Percentiles rank a stretch among this genome's conserved stretches.
Evolutionary conservation across 768 basidiomycete species (phyloP).

Genomic region (Hypholoma sublateritium): DNA sequence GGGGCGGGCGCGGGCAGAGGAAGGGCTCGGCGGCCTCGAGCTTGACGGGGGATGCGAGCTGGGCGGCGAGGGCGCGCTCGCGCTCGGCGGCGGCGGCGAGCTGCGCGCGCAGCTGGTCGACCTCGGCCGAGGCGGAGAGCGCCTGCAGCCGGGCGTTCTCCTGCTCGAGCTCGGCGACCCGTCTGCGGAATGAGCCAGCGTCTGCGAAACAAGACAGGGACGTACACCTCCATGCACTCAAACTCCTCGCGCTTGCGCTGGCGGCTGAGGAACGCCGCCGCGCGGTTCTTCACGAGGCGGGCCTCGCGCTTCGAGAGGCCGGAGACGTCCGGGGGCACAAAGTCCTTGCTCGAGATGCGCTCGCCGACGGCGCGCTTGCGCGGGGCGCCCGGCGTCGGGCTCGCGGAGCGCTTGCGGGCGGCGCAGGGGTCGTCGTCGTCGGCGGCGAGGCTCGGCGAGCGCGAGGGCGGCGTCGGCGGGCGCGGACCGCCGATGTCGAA

Average conservation of each 20-base stretch:
- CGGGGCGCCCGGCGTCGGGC: slow-evolving; percentile 35
- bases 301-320: slow-evolving; percentile 91
- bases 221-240: slow-evolving; percentile 87
- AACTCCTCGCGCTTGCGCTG: slow-evolving; percentile 93
- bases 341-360: slow-evolving; percentile 71
- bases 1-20: slow-evolving; percentile 44
- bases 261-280: slow-evolving; percentile 87
- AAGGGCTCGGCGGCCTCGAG: slow-evolving; percentile 57
- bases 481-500: slow-evolving; percentile 55
- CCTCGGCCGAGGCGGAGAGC: slow-evolving; percentile 53
- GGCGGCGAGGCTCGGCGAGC: slow-evolving; percentile 7
- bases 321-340: slow-evolving; percentile 84
- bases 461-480: slow-evolving; percentile 30
- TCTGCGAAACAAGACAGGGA: slow-evolving; percentile 21
- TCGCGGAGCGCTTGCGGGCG: slow-evolving; percentile 46
- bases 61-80: slow-evolving; percentile 63
- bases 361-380: slow-evolving; percentile 50
- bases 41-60: slow-evolving; percentile 58
- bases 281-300: slow-evolving; percentile 88
- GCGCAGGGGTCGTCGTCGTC: slow-evolving; percentile 10
- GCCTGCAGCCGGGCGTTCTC: slow-evolving; percentile 76
- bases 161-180: slow-evolving; percentile 80
- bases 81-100: slow-evolving; percentile 65
- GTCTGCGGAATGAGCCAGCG: slow-evolving; percentile 41
- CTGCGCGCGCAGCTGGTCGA: slow-evolving; percentile 67